A percentile compares a stretch with the other conserved stretches of the same genome.
These are phyloP conservation scores for Aspergillus nidulans DNA, from an alignment of 495 filamentous ascomycete genomes.

Conservation along the genomic window DNA sequence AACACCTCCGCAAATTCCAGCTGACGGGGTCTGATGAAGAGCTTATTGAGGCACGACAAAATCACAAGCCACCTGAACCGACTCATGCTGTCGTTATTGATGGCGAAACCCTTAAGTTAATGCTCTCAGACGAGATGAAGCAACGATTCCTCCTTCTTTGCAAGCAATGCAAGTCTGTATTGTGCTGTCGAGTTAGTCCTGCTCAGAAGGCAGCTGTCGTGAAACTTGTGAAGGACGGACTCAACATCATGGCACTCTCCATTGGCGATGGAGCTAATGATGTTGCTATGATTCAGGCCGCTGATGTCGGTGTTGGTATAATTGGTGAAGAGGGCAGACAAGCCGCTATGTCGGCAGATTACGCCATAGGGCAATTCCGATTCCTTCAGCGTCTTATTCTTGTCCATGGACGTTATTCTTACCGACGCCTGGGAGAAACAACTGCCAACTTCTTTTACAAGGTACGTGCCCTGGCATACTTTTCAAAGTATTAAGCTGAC, in stretches of 20 bases:
- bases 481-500: slow-evolving; percentile 14
- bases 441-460: slow-evolving; percentile 99
- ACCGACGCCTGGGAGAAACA: slow-evolving; percentile 84
- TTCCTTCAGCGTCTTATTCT: slow-evolving; percentile 88
- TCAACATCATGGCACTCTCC: slow-evolving; percentile 95
- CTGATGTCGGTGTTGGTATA: slow-evolving; percentile 96
- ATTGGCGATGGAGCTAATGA: slow-evolving; percentile 98
- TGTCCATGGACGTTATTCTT: slow-evolving; percentile 96
- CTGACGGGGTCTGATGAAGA: slow-evolving; percentile 88
- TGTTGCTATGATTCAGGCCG: slow-evolving; percentile 99
- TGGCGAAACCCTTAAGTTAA: slow-evolving; percentile 87
- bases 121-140: slow-evolving; percentile 73
- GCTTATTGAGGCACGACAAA: slow-evolving; percentile 67
- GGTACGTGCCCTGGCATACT: slow-evolving; percentile 31
- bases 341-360: slow-evolving; percentile 98
- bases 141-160: slow-evolving; percentile 93
- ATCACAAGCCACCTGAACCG: slow-evolving; percentile 77
- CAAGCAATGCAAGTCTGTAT: slow-evolving; percentile 94
- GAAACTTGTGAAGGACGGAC: slow-evolving; percentile 84
- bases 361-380: slow-evolving; percentile 96
- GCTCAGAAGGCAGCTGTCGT: slow-evolving; percentile 98
- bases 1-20: slow-evolving; percentile 64
- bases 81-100: slow-evolving; percentile 98
- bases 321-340: slow-evolving; percentile 95
- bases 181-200: slow-evolving; percentile 97